These are phyloP conservation scores for Diaporthe ampelina DNA, from an alignment of 2,329 filamentous ascomycete species.

Conservation along the genomic window DNA sequence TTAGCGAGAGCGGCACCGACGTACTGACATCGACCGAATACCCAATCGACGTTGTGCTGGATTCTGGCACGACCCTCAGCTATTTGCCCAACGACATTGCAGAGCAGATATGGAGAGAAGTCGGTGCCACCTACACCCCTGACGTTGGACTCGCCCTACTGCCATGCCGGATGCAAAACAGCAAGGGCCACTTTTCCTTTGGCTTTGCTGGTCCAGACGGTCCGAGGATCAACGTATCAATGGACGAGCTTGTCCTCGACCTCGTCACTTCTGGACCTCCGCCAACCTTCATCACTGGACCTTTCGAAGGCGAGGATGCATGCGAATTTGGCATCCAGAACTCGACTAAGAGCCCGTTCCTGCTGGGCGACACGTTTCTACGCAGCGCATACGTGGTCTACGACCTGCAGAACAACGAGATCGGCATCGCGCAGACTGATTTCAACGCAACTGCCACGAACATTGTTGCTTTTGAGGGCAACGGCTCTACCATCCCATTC, in stretches of 20 bases:
- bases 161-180: conserved; percentile 62
- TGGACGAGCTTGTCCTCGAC: conserved; percentile 70
- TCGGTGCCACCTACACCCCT: conserved; percentile 63
- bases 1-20: conserved; percentile 65
- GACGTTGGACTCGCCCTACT: conserved; percentile 58
- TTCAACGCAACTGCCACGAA: conserved; percentile 67
- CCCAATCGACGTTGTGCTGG: conserved; percentile 75
- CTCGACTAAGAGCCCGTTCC: conserved; percentile 56
- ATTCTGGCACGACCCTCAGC: conserved; percentile 81
- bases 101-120: conserved; percentile 65
- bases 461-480: conserved; percentile 64
- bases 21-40: conserved; percentile 56
- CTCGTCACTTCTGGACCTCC: conserved; percentile 52
- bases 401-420: conserved; percentile 70
- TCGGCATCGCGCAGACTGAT: conserved; percentile 67
- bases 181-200: conserved; percentile 66
- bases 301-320: conserved; percentile 58
- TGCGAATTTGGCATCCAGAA: conserved; percentile 73
- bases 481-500: conserved; percentile 64
- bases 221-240: conserved; percentile 64
- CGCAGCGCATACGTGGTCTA: conserved; percentile 73
- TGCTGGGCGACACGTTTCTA: conserved; percentile 71
- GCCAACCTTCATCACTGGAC: conserved; percentile 56
- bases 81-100: conserved; percentile 76
- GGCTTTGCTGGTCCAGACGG: conserved; percentile 64